Percentiles rank a stretch among this genome's conserved stretches.
phyloP scores from a whole-genome alignment of 176 grass and related monocot species.

The Miscanthus lutarioriparius region DNA sequence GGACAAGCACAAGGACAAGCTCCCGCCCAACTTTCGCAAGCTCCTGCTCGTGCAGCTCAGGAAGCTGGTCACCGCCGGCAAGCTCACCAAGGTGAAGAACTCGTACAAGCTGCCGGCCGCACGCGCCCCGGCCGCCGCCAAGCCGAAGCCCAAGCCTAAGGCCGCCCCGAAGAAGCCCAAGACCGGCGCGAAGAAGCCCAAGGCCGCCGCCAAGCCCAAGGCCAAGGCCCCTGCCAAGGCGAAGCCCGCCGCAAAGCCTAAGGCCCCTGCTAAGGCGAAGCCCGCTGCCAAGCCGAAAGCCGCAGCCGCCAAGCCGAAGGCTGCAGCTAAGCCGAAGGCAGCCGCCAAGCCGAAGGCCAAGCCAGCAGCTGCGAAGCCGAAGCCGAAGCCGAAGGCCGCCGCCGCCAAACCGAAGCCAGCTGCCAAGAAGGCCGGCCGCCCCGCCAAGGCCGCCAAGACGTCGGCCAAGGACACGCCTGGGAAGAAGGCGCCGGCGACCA shows the following conservation, averaged over 20 bases:
- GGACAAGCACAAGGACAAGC: slow-evolving; percentile 64
- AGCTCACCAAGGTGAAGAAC: slow-evolving; percentile 71
- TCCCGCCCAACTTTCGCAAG: slow-evolving; percentile 63
- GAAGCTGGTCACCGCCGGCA: slow-evolving; percentile 62
- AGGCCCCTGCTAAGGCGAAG: background rate
- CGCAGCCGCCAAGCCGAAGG: slow-evolving; percentile 7
- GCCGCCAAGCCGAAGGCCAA: slow-evolving; percentile 34
- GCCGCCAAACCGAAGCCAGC: slow-evolving; percentile 13
- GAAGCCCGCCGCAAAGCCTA: background rate
- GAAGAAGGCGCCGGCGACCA: slow-evolving; percentile 41
- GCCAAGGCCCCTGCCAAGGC: background rate
- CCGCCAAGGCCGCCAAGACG: slow-evolving; percentile 50
- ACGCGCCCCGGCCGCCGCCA: background rate
- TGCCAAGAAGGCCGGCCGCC: slow-evolving; percentile 42
- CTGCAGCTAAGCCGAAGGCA: background rate
- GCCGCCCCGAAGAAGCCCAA: slow-evolving; percentile 12
- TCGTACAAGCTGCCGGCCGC: slow-evolving; percentile 58
- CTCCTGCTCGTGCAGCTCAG: slow-evolving; percentile 54
- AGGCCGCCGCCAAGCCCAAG: background rate
- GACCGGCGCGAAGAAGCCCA: background rate
- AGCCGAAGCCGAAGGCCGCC: slow-evolving; percentile 17
- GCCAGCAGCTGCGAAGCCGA: slow-evolving; percentile 17
- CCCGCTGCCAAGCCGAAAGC: slow-evolving; percentile 12
- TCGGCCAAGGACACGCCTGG: slow-evolving; percentile 44
- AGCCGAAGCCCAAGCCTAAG: slow-evolving; percentile 38